Percentiles rank a stretch among this genome's conserved stretches.
phyloP scores from a whole-genome alignment of 352 stramenopile species.

The Globisporangium ultimum region DNA sequence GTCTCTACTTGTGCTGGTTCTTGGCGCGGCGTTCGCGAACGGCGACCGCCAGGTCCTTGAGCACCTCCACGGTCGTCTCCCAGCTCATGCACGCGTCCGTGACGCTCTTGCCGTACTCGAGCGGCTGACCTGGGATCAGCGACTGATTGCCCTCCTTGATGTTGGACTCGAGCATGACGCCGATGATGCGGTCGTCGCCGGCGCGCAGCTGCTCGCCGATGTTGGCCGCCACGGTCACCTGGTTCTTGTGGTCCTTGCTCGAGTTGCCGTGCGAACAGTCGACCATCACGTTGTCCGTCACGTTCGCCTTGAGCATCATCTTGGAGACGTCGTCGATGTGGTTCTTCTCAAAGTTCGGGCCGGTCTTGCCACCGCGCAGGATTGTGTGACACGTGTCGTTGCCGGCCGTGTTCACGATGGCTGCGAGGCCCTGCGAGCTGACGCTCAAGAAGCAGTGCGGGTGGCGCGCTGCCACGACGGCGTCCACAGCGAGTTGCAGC shows the following conservation, averaged over 20 bases:
- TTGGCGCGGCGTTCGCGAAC: constrained; percentile 71
- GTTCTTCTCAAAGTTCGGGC: constrained; percentile 82
- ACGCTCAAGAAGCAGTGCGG: constrained; percentile 88
- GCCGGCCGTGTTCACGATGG: constrained; percentile 84
- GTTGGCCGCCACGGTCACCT: constrained; percentile 67
- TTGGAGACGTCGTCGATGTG: constrained; percentile 77
- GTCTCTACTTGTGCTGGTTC: constrained; percentile 23
- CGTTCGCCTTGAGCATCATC: constrained; percentile 83
- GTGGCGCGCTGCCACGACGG: constrained; percentile 76
- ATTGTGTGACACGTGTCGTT: constrained; percentile 90
- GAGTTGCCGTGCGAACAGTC: constrained; percentile 91
- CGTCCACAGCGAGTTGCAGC: constrained; percentile 84
- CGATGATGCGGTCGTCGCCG: constrained; percentile 77
- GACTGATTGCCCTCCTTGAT: constrained; percentile 80
- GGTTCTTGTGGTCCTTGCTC: constrained; percentile 88
- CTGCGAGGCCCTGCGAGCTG: constrained; percentile 80
- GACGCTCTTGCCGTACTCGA: constrained; percentile 89
- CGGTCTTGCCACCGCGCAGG: constrained; percentile 80
- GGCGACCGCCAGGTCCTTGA: constrained; percentile 69
- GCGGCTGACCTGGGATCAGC: constrained; percentile 64
- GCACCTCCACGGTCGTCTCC: constrained; percentile 70
- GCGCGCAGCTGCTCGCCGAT: constrained; percentile 67
- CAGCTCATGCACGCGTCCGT: constrained; percentile 89
- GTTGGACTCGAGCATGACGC: constrained; percentile 90
- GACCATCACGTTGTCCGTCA: constrained; percentile 86